Percentiles rank a stretch among this genome's conserved stretches.
These are phyloP conservation scores for Annulohypoxylon truncatum DNA, from an alignment of 2,329 filamentous ascomycete genomes.

Conservation along the genomic window DNA sequence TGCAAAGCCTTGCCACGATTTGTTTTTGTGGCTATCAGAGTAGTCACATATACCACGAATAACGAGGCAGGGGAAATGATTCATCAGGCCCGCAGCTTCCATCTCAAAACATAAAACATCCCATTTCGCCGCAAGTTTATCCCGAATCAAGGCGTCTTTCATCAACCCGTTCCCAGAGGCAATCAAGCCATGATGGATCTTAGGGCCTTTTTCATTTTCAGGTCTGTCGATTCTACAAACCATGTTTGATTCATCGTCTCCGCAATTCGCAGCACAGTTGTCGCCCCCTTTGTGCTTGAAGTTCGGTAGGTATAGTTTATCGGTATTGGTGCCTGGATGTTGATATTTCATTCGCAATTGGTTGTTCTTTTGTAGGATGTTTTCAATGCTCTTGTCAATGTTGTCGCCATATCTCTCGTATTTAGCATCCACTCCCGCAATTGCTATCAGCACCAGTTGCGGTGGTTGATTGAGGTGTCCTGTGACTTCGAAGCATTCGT, in stretches of 20 bases:
- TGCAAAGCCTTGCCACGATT: conserved; percentile 44
- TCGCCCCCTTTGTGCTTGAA: neutral
- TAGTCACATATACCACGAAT: conserved; percentile 52
- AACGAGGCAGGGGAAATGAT: conserved; percentile 47
- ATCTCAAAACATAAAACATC: conserved; percentile 51
- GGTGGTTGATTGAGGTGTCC: conserved; percentile 24
- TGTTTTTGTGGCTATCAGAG: conserved; percentile 46
- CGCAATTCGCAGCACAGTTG: neutral
- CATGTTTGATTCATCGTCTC: neutral
- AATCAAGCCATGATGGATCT: conserved; percentile 51
- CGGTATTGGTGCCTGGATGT: conserved; percentile 42
- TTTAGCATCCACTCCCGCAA: conserved; percentile 40
- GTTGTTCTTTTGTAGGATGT: conserved; percentile 43
- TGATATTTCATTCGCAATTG: conserved; percentile 44
- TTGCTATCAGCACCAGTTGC: neutral
- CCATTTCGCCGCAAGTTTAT: conserved; percentile 41
- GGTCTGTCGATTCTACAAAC: neutral
- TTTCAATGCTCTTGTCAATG: conserved; percentile 47
- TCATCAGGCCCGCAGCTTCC: conserved; percentile 49
- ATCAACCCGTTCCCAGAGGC: conserved; percentile 51
- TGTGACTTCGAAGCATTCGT: conserved; percentile 31
- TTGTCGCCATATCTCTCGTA: conserved; percentile 37
- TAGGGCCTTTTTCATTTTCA: conserved; percentile 31
- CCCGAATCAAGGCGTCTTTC: conserved; percentile 45
- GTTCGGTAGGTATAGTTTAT: conserved; percentile 46